Evolutionary conservation across 2,329 filamentous ascomycete species (phyloP).

Genomic region (Verticillium zaregamsianum): DNA sequence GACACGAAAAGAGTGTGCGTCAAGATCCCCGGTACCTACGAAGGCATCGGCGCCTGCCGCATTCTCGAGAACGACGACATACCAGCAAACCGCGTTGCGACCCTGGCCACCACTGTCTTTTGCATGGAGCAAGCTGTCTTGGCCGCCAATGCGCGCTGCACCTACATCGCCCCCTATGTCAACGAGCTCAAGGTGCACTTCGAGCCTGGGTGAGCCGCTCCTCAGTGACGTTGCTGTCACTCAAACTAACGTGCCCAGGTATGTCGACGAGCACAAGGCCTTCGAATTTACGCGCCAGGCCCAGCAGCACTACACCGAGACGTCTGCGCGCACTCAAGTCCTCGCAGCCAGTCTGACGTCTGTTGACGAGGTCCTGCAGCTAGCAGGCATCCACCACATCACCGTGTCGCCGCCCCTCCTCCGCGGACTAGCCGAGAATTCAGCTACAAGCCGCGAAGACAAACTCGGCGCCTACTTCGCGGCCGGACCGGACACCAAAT

Average conservation of each 20-base stretch:
- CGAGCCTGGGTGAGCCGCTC: constrained; percentile 36
- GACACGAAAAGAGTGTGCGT: constrained; percentile 51
- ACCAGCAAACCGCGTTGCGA: constrained; percentile 43
- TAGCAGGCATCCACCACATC: constrained; percentile 55
- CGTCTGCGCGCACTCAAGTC: constrained; percentile 41
- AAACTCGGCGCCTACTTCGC: constrained; percentile 24
- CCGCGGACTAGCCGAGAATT: constrained; percentile 35
- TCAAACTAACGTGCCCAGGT: constrained; percentile 25
- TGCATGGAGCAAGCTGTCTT: constrained; percentile 56
- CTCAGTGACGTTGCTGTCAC: neutral
- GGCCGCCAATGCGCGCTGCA: constrained; percentile 52
- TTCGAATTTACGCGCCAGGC: constrained; percentile 46
- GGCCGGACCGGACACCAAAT: constrained; percentile 21
- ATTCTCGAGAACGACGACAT: constrained; percentile 34
- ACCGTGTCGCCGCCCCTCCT: constrained; percentile 54
- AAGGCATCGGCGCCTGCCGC: constrained; percentile 57
- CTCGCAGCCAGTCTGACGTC: constrained; percentile 55
- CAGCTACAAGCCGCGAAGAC: constrained; percentile 24
- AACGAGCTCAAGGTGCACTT: constrained; percentile 63
- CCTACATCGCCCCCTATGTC: constrained; percentile 62
- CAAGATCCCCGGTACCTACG: constrained; percentile 61
- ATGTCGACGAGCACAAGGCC: constrained; percentile 42
- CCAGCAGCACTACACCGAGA: constrained; percentile 46
- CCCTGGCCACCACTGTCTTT: constrained; percentile 60
- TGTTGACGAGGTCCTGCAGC: constrained; percentile 51